Base-by-base conservation (phyloP, 345 rosid species). In the sweet orange (Citrus sinensis) region DNA sequence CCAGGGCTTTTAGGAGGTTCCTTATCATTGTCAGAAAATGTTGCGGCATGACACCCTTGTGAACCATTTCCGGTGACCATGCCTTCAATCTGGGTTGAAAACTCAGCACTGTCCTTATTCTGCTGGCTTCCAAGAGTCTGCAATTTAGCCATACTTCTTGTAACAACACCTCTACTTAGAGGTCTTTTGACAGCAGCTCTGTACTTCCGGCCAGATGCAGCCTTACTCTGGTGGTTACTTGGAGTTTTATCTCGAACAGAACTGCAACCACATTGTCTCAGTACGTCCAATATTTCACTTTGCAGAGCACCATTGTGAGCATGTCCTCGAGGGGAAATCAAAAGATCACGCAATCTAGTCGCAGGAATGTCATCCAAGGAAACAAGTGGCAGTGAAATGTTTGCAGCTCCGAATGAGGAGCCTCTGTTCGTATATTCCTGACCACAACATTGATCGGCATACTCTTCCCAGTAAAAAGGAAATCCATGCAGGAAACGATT, bases 401-500 rank as follows among this genome's bases (percentile, higher is more conserved):
- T 80, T 61, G 72, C 24, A 35, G 17, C 71, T 60, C 73, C 24
- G 0, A 66, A 19, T 62, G 72, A 27, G 16, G 46, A 34, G 8
- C 70, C 71, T 64, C 49, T 56, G 30, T 75, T 63, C 27, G 58
- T 35, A 83, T 72, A 68, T 27, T 74, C 82, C 54, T 81, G 82
- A 20, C 14, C 68, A 76, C 14, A 29, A 76, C 1, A 56, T 63
- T 61, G 55, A 42, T 83, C 22, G 24, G 76, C 79, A 65, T 71
- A 76, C 42, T 86, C 84, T 75, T 83, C 83, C 91, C 94, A 90
- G 30, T 69, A 40, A 77, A 81, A 73, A 6, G 91, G 91, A 82
- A 89, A 89, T 24, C 91, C 94, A 73, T 81, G 79, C 55, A 63
- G 79, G 83, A 87, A 90, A 76, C 34, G 74, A 54, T 62, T 79